Evolutionary conservation across 257 asterid species (phyloP).

Genomic region (Jasminum sambac): DNA sequence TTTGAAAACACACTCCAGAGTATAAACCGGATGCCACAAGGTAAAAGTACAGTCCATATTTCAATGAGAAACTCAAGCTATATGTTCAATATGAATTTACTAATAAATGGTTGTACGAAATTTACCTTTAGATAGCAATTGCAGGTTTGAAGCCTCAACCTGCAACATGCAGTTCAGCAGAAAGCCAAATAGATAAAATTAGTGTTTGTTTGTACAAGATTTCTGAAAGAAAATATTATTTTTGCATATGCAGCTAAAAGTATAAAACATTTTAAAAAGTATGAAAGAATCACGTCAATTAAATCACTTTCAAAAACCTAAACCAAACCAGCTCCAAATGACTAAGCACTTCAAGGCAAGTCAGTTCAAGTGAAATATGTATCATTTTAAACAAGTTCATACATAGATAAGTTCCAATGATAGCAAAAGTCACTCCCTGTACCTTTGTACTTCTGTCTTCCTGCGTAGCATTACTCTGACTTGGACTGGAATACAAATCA

Average conservation of each 20-base stretch:
- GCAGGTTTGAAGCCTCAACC: slow-evolving; percentile 48
- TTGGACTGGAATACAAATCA: slow-evolving; percentile 25
- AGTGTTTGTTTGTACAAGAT: no score
- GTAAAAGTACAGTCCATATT: not conserved
- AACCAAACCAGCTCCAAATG: not conserved
- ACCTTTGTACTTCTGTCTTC: slow-evolving; percentile 50
- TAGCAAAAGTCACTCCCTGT: not conserved
- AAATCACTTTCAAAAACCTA: no score
- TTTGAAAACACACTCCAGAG: not conserved
- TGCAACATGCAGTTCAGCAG: slow-evolving; percentile 41
- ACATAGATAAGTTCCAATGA: not conserved
- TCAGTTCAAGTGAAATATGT: not conserved
- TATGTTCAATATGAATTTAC: not conserved
- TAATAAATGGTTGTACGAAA: not conserved
- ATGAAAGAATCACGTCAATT: no score
- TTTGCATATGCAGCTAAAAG: no score
- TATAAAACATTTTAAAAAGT: no score
- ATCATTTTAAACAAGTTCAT: slow-evolving; percentile 5
- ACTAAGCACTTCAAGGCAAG: not conserved
- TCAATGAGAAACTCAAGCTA: not conserved
- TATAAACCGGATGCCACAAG: not conserved
- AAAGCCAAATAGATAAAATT: slow-evolving; percentile 22
- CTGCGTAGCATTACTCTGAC: slow-evolving; percentile 27
- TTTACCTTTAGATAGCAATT: slow-evolving; percentile 51
- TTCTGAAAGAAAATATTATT: no score